Conservation (phyloP, 768 basidiomycete species). For the Kwoniella bestiolae region DNA sequence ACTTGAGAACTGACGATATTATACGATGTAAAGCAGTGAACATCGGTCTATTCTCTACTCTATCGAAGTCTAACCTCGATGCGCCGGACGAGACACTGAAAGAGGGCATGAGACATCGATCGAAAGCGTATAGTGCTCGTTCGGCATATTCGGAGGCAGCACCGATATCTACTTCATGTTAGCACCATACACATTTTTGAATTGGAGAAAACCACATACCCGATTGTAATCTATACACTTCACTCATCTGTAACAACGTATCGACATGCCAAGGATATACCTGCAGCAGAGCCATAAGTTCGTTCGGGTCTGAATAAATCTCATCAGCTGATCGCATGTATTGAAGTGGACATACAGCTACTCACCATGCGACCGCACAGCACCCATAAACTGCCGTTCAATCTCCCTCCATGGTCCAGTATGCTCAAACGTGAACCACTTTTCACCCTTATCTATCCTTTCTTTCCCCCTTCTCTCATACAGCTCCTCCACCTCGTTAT, state of each 20-base stretch:
- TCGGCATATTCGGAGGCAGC: slow-evolving; percentile 87
- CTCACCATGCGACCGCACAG: slow-evolving; percentile 80
- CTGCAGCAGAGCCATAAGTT: slow-evolving; percentile 73
- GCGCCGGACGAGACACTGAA: slow-evolving; percentile 82
- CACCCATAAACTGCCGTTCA: slow-evolving; percentile 77
- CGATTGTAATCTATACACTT: slow-evolving; percentile 84
- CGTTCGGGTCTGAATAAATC: slow-evolving; percentile 53
- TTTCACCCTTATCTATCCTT: slow-evolving; percentile 63
- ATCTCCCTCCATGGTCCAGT: slow-evolving; percentile 79
- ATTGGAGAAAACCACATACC: slow-evolving; percentile 60
- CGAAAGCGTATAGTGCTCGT: slow-evolving; percentile 90
- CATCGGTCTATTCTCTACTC: slow-evolving; percentile 88
- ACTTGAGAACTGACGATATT: slow-evolving; percentile 65
- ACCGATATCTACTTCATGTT: slow-evolving; percentile 68
- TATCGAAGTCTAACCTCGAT: slow-evolving; percentile 83
- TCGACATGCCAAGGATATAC: slow-evolving; percentile 90
- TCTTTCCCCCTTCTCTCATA: slow-evolving; percentile 55
- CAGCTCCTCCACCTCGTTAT: slow-evolving; percentile 65
- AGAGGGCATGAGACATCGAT: slow-evolving; percentile 81
- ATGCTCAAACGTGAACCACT: slow-evolving; percentile 89
- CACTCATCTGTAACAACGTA: slow-evolving; percentile 82
- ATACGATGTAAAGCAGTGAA: slow-evolving; percentile 85
- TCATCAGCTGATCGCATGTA: not conserved
- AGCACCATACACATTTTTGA: not conserved
- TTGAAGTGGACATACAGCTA: slow-evolving; percentile 11